Evolutionary conservation across 768 basidiomycete genomes (phyloP), one percentile per base, ranked within the genome.

Genomic region (Sporobolomyces phaffii): DNA sequence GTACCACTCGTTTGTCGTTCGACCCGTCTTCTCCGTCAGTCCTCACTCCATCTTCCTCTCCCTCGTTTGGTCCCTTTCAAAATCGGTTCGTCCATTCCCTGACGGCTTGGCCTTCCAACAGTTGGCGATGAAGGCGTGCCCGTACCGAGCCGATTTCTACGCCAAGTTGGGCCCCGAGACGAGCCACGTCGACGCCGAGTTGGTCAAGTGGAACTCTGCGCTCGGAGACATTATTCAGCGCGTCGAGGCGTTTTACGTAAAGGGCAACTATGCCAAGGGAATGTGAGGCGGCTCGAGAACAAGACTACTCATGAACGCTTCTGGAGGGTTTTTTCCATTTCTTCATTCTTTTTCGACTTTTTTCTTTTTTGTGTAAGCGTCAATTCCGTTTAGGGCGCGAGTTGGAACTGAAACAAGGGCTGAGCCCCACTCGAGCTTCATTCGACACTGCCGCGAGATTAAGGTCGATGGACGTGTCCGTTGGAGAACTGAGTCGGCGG

Each of bases 1-100:
- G 74, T 85, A 86, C 79, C 94, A 99, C 78, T 87, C 84, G 75
- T 86, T 92, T 70, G 84, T 87, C 72, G 80, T 85, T 45, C 78
- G 80, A 70, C 81, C 81, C 45, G 68, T 84, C 64, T 86, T 86
- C 77, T 72, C 79, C 14, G 85, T 85, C 67, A 65, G 84, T 81
- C 50, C 31, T 52, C 17, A 5, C 26, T 24, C 26, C 47, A 17
- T 31, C 28, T 15, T 56, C 31, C 13, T 17, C 20, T 38, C 49
- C 24, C 15, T 38, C n/a, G n/a, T n/a, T n/a, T n/a, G n/a, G n/a
- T n/a, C n/a, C n/a, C n/a, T n/a, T n/a, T n/a, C n/a, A n/a, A n/a
- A n/a, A n/a, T n/a, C n/a, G n/a, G n/a, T n/a, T n/a, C n/a, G n/a
- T n/a, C n/a, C n/a, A n/a, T n/a, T n/a, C n/a, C n/a, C n/a, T n/a